Conservation (phyloP, 345 rosid genomes). For the Eutrema heterophyllum region DNA sequence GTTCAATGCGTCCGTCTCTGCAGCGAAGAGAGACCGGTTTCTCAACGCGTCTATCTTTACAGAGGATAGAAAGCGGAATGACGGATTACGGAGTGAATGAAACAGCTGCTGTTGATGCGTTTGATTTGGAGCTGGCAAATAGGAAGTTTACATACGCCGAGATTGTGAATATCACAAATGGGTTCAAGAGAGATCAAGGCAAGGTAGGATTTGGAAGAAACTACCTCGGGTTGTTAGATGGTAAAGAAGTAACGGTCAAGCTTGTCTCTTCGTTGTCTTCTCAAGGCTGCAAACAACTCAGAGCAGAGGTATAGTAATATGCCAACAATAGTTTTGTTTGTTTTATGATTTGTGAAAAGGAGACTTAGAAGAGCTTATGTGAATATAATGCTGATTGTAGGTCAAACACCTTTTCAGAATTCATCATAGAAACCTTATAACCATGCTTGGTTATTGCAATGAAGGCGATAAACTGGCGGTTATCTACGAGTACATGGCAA, state of each 20-base stretch:
- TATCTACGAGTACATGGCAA: slow-evolving; percentile 52
- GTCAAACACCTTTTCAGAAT: slow-evolving; percentile 45
- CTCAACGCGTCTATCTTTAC: slow-evolving; percentile 8
- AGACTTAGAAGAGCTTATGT: slow-evolving; percentile 10
- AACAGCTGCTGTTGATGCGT: slow-evolving; percentile 9
- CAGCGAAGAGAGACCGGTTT: slow-evolving; percentile 28
- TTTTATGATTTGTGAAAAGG: neutral
- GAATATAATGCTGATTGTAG: slow-evolving; percentile 31
- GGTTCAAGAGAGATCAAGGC: slow-evolving; percentile 39
- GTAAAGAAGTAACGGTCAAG: slow-evolving; percentile 53
- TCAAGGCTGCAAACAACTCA: slow-evolving; percentile 46
- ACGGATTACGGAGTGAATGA: slow-evolving; percentile 13
- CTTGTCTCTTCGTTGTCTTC: slow-evolving; percentile 40
- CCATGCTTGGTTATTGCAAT: slow-evolving; percentile 50
- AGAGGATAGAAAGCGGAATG: slow-evolving; percentile 30
- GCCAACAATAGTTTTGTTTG: neutral
- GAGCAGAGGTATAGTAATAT: slow-evolving; percentile 37
- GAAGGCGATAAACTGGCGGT: slow-evolving; percentile 43
- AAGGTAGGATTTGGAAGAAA: slow-evolving; percentile 55
- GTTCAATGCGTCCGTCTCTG: slow-evolving; percentile 13
- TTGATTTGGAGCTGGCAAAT: slow-evolving; percentile 26
- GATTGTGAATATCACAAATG: slow-evolving; percentile 38
- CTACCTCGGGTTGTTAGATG: slow-evolving; percentile 39
- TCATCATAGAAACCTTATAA: slow-evolving; percentile 51
- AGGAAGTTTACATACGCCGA: slow-evolving; percentile 34